These are phyloP conservation scores for Bryopsis sp. DNA, from an alignment of 139 green algal species.

Conservation along the genomic window DNA sequence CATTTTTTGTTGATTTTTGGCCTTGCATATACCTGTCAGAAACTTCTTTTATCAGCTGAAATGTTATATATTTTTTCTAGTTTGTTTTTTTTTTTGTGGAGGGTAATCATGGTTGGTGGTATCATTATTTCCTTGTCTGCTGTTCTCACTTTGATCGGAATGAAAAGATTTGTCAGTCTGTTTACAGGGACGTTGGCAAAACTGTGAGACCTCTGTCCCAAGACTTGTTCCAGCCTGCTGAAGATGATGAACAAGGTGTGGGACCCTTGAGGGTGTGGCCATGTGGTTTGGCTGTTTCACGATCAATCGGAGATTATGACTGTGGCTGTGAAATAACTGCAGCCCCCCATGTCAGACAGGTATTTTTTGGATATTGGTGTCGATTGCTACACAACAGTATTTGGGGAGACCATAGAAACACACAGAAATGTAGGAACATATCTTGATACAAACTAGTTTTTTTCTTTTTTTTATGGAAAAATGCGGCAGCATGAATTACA, in stretches of 20 bases:
- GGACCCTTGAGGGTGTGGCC: conserved; percentile 85
- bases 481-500: background rate
- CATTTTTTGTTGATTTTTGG: background rate
- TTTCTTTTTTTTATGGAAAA: background rate
- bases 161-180: too few species aligned
- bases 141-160: too few species aligned
- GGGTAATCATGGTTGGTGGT: background rate
- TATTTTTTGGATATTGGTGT: too few species aligned
- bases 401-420: too few species aligned
- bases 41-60: too few species aligned
- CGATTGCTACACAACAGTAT: too few species aligned
- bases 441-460: too few species aligned
- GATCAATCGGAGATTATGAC: conserved; percentile 81
- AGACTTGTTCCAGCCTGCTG: conserved; percentile 51
- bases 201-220: conserved; percentile 50
- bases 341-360: conserved; percentile 76
- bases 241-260: conserved; percentile 51
- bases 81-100: conserved; percentile 2
- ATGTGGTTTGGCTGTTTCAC: conserved; percentile 75
- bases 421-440: too few species aligned
- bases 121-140: too few species aligned
- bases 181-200: conserved; percentile 33
- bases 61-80: background rate
- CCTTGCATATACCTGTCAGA: too few species aligned
- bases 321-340: conserved; percentile 66